Base-by-base conservation (phyloP, 257 asterid species). In the Anisodus tanguticus region DNA sequence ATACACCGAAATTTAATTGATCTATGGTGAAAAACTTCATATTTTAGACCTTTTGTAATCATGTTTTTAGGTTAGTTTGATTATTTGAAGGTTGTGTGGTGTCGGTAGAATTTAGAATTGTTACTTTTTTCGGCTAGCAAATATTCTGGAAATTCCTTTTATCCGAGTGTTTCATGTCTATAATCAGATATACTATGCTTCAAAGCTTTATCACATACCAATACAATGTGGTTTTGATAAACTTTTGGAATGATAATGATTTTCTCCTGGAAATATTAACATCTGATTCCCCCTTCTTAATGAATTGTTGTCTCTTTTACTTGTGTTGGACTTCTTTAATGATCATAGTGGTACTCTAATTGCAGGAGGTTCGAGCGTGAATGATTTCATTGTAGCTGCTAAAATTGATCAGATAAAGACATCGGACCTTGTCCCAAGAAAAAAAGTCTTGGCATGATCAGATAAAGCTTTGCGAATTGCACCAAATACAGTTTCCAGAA, bases 301-400 rank as follows among this genome's bases (percentile, higher is more conserved):
- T 11, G 45, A 22, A 78, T 31, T 54, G 43, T 12, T 15, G n/a
- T 26, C 9, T n/a, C 53, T 31, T 35, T 37, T 59, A 39, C 16
- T 53, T 41, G 68, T 62, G 12, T 62, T 9, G 12, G 41, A 72
- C 17, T 19, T 47, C 2, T 49, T 39, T 12, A 22, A 77, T 10
- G 26, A 74, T 80, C 17, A 57, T n/a, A n/a, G n/a, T 60, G 7
- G 26, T 82, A 54, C 6, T 19, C 41, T 84, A 64, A 53, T 62
- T 88, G 94, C 92, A 95, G 99, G 98, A 74, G 98, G 98, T 22
- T 84, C 94, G 86, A 93, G 93, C 95, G 37, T 90, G 26, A 96
- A 96, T 80, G 98, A 94, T 87, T 96, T 96, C 91, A 96, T 94
- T 37, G 92, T 95, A 83, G 97, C 98, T 69, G 93, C 98, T 80